Base-by-base conservation (phyloP, 192 early-diverging fungal species). In the Phlyctochytrium bullatum region DNA sequence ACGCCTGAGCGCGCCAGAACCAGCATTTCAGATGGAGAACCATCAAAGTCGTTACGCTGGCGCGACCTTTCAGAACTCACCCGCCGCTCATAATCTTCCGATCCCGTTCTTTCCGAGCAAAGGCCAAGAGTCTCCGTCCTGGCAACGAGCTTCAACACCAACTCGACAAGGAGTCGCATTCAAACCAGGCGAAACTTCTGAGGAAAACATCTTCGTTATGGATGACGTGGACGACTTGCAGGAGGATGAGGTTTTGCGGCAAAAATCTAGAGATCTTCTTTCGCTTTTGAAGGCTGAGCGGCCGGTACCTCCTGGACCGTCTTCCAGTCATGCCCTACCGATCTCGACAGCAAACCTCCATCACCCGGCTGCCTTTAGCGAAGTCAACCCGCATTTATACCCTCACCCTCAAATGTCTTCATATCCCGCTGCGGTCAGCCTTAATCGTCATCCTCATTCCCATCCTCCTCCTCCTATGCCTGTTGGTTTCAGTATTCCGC, bases 21-120 rank as follows among this genome's bases (percentile, higher is more conserved):
- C 40, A 47, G 40, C 40, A 6, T 47, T 47, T n/a, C n/a, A n/a
- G n/a, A n/a, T n/a, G n/a, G n/a, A n/a, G n/a, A 47, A 20, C 20
- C 40, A 14, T 47, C 40, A 69, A 28, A 34, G 40, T 27, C 65
- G 76, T 12, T 83, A 83, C 54, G 82, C 82, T 34, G 82, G 82
- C 32, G 78, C 82, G 0, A 81, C 68, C 24, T 83, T 83, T 67
- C 78, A 83, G 61, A 83, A 80, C 69, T 75, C 82, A 3, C 82
- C 82, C 0, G 74, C 74, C 20, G 66, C 82, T 16, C 59, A 40
- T 29, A 66, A 74, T 23, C 67, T 83, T 4, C 82, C 82, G n/a
- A 73, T 83, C 36, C 82, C 82, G 20, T 66, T 74, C 31, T 83
- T 83, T 35, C 25, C 71, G 24, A 36, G 20, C 61, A 62, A 47